Conservation (phyloP, 78 protist genomes). For the Dictyostelium intermedium region DNA sequence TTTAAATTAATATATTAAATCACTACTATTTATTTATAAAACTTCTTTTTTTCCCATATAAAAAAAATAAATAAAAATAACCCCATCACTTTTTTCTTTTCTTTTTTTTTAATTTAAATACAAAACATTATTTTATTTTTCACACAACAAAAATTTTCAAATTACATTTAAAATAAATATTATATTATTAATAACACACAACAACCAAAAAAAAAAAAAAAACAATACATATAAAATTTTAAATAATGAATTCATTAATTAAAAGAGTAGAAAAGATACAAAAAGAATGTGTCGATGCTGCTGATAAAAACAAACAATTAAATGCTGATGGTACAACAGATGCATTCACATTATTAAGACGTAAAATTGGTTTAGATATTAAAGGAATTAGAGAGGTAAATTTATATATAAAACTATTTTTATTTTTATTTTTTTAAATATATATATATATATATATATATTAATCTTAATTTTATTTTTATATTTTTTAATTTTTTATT, state of each 20-base stretch:
- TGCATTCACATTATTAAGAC: slow-evolving; percentile 57
- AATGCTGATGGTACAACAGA: slow-evolving; percentile 47
- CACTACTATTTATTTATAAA: too few species aligned
- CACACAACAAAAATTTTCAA: background rate
- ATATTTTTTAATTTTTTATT: background rate
- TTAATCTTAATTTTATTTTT: too few species aligned
- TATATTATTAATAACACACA: background rate
- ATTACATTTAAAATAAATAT: background rate
- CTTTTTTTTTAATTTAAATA: too few species aligned
- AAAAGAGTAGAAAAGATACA: slow-evolving; percentile 75
- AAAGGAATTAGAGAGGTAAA: slow-evolving; percentile 49
- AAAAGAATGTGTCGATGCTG: slow-evolving; percentile 59
- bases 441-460: background rate
- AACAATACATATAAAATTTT: background rate
- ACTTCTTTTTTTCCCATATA: too few species aligned
- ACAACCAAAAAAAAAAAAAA: background rate
- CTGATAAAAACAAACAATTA: slow-evolving; percentile 56
- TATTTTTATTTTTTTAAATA: background rate
- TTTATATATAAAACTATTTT: background rate
- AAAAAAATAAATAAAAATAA: too few species aligned
- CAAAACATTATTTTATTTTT: too few species aligned
- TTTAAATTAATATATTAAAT: too few species aligned
- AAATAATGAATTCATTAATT: slow-evolving; percentile 57
- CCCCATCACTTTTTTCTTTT: too few species aligned
- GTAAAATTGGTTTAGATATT: slow-evolving; percentile 75